These are phyloP conservation scores for Lactarius hatsudake DNA, from an alignment of 768 basidiomycete genomes.

Conservation along the genomic window DNA sequence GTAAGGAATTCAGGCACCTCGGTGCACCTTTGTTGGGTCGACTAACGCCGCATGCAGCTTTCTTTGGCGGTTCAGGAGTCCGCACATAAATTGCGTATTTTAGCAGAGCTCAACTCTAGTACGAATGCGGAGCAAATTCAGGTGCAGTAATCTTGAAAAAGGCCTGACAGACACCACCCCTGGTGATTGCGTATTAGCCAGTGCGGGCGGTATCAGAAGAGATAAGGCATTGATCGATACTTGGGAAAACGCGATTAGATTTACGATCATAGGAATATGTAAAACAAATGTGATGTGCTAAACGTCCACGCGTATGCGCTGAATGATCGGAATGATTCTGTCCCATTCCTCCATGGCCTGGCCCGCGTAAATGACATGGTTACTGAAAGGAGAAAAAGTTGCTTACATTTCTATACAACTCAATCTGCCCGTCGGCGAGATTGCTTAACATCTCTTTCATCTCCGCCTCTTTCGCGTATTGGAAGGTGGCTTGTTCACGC, in stretches of 20 bases:
- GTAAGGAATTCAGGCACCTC: slow-evolving; percentile 38
- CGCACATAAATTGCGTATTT: slow-evolving; percentile 52
- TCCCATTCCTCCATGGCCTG: slow-evolving; percentile 99
- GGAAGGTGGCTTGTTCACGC: slow-evolving; percentile 87
- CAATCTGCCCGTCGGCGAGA: slow-evolving; percentile 92
- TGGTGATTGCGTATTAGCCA: background rate
- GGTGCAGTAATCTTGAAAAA: background rate
- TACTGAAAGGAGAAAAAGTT: background rate
- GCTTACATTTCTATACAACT: slow-evolving; percentile 82
- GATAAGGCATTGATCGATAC: background rate
- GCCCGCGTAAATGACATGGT: slow-evolving; percentile 10
- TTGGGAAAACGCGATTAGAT: slow-evolving; percentile 18
- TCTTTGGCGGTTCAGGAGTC: slow-evolving; percentile 81
- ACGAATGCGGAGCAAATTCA: slow-evolving; percentile 28
- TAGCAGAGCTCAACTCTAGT: slow-evolving; percentile 19
- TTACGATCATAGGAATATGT: slow-evolving; percentile 24
- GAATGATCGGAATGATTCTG: slow-evolving; percentile 86
- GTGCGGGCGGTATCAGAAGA: background rate
- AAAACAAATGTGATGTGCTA: slow-evolving; percentile 37
- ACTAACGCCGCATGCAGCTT: slow-evolving; percentile 42
- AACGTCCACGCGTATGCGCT: slow-evolving; percentile 91
- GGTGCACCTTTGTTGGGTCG: background rate
- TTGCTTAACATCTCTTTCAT: slow-evolving; percentile 94
- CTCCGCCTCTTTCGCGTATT: slow-evolving; percentile 86
- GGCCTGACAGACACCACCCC: background rate